Evolutionary conservation across 768 basidiomycete genomes (phyloP), one percentile per base, ranked within the genome.

Genomic region (Lentinus tigrinus): DNA sequence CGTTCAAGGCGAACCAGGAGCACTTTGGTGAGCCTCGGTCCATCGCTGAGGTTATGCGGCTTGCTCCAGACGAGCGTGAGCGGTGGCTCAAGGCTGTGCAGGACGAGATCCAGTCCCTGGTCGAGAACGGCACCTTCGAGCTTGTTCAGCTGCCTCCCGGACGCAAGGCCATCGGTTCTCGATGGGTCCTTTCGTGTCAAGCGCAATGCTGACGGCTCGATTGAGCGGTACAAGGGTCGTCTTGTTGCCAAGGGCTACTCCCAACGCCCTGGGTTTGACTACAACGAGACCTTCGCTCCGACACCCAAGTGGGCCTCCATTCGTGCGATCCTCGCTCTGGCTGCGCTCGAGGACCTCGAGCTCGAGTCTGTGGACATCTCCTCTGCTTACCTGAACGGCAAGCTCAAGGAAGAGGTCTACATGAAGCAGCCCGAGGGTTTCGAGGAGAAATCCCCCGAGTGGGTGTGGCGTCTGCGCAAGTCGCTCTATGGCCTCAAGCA

Each of bases 401-500:
- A 64, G 17, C 62, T 73, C 16, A 54, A 70, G 14, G 65, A 67
- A 42, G 63, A 67, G 37, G 54, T 72, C 42, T 72, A 70, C 64
- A 71, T 72, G 63, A 16, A 52, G n/a, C 66, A 64, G 43, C 64
- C 71, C 10, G 64, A 65, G 31, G 70, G 66, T 13, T 63, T 61
- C 52, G 62, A 63, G 42, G 26, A 36, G 58, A 62, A 55, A 42
- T 44, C 46, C 39, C 57, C 34, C 37, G 31, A 27, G 42, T 28
- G 36, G 54, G 55, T 61, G 38, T 57, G 49, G 51, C 55, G 40
- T 24, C 52, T 61, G 37, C 55, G 9, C 43, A 77, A 78, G 61
- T 64, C 71, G 2, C 58, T 80, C 28, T 80, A 81, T 65, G 75
- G 80, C 9, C 71, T 81, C 9, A 75, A 76, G 58, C 78, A 79